Evolutionary conservation across 2,329 filamentous ascomycete species (phyloP), one percentile per base, ranked within the genome.

Genomic region (Onygenales sp.): DNA sequence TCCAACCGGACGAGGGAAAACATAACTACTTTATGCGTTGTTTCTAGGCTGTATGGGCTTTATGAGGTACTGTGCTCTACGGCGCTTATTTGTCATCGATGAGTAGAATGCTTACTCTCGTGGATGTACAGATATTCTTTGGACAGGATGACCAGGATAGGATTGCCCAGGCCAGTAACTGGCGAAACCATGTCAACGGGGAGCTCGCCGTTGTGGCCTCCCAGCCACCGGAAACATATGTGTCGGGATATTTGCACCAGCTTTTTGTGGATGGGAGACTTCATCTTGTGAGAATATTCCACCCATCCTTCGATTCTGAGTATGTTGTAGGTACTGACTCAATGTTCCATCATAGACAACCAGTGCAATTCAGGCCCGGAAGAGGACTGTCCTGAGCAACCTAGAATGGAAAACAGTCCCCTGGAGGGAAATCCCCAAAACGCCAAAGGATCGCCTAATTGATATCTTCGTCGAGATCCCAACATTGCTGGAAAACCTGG

Each of bases 341-440:
- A 17, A 33, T 43, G 27, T 42, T 51, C 40, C 36, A 43, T 42
- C 46, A 27, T 31, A 53, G 52, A 53, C 46, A 39, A 49, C 39
- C 27, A 33, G 39, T 14, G 52, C 52, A 6, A 49, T 53, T 44
- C 45, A 49, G 32, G 47, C 56, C 11, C 56, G 68, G 33, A 66
- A 61, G 48, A 55, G 59, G 2, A 65, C 63, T 4, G 57, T 66
- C 14, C 48, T 71, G 14, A 64, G 66, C 13, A 58, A 60, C 2
- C 53, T 59, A 11, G 59, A 60, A 17, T 72, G 68, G 69, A 67
- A 66, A 42, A 69, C 60, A 0, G 47, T 67, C 3, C 69, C 69
- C 2, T 71, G 68, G 69, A 58, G 46, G 31, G 60, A 57, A 13
- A 57, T 60, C 39, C 57, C 57, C 17, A 67, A 69, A 52, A 65